Percentiles rank a stretch among this genome's conserved stretches.
Evolutionary conservation across 176 grass and related monocot species (phyloP).

Genomic region (Panicum miliaceum): DNA sequence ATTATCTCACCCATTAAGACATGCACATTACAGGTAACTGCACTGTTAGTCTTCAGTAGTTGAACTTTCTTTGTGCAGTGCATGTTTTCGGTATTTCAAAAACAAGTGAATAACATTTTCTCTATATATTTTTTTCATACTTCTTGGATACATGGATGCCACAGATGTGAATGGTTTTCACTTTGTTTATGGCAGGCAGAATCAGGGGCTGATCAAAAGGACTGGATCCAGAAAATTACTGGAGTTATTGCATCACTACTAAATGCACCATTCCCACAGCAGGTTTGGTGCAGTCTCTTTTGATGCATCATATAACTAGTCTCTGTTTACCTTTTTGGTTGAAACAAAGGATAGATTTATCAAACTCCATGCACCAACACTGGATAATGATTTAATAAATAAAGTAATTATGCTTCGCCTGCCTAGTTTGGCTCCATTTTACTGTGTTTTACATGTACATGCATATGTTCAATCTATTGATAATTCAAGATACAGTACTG

Average conservation of each 20-base stretch:
- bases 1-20: constrained; percentile 86
- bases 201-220: constrained; percentile 80
- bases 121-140: not conserved
- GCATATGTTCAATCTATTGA: not conserved
- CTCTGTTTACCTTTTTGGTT: constrained; percentile 24
- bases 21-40: constrained; percentile 88
- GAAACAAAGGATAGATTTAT: constrained; percentile 1
- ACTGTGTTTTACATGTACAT: constrained; percentile 27
- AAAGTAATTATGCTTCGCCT: constrained; percentile 10
- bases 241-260: constrained; percentile 97
- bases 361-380: not conserved
- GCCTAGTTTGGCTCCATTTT: constrained; percentile 25
- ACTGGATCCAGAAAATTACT: constrained; percentile 95
- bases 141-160: not conserved
- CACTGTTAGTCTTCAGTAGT: constrained; percentile 20
- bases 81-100: constrained; percentile 17
- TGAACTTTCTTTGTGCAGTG: constrained; percentile 5
- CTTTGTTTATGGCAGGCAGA: constrained; percentile 67
- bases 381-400: constrained; percentile 37
- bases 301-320: constrained; percentile 32
- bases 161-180: constrained; percentile 26
- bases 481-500: constrained; percentile 3
- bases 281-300: constrained; percentile 51
- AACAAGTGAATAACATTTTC: constrained; percentile 7
- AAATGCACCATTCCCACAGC: constrained; percentile 68